Evolutionary conservation across 2,329 filamentous ascomycete genomes (phyloP).

Genomic region (Aspergillus clavatus): DNA sequence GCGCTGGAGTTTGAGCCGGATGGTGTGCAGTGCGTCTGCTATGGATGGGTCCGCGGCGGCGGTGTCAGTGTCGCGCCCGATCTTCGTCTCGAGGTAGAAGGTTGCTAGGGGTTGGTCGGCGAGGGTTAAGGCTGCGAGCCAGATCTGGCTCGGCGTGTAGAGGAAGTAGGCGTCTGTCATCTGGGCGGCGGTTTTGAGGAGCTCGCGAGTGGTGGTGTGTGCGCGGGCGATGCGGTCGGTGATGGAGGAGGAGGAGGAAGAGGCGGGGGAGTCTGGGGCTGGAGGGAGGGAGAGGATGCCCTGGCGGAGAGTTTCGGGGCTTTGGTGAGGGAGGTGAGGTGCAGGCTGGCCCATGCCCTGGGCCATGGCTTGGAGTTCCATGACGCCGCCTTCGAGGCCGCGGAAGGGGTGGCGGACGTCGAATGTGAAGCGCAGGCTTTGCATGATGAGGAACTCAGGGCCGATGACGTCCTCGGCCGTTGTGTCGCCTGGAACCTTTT

Average conservation of each 20-base stretch:
- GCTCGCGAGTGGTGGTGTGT: conserved; percentile 66
- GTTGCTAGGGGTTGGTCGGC: conserved; percentile 56
- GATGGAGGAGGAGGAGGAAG: conserved; percentile 26
- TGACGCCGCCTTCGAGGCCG: conserved; percentile 76
- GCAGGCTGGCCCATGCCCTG: conserved; percentile 51
- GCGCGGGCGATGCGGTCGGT: conserved; percentile 54
- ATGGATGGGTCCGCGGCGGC: conserved; percentile 4
- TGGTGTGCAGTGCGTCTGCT: conserved; percentile 23
- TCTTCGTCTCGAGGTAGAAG: conserved; percentile 43
- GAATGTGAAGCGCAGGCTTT: conserved; percentile 88
- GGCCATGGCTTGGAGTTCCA: conserved; percentile 69
- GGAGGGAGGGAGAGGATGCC: conserved; percentile 29
- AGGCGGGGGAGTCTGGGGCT: conserved; percentile 15
- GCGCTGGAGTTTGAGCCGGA: conserved; percentile 36
- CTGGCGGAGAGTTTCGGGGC: conserved; percentile 28
- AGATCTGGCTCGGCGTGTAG: conserved; percentile 90
- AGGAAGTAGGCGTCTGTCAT: conserved; percentile 96
- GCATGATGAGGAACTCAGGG: conserved; percentile 87
- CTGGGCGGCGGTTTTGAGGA: conserved; percentile 73
- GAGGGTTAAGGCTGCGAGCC: conserved; percentile 73
- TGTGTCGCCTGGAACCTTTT: conserved; percentile 64
- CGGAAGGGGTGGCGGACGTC: conserved; percentile 89
- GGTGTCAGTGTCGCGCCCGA: conserved; percentile 27
- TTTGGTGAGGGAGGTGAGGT: conserved; percentile 27
- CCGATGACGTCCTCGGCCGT: conserved; percentile 79